phyloP scores from a whole-genome alignment of 495 filamentous ascomycete species.

The Tuber umbilicatum region DNA sequence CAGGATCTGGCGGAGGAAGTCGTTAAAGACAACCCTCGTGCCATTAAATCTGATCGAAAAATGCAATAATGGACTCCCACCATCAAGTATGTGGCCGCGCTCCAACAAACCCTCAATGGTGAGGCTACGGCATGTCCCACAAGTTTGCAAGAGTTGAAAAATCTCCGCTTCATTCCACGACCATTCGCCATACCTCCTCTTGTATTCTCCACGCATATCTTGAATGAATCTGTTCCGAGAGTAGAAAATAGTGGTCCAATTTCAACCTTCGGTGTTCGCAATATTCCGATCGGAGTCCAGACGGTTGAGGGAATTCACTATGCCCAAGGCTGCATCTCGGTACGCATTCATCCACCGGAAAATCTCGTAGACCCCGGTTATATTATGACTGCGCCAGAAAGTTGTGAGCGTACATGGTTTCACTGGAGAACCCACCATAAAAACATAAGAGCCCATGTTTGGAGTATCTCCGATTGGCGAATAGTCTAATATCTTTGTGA shows the following conservation, averaged over 20 bases:
- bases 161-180: conserved; percentile 2
- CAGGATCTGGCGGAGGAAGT: conserved; percentile 27
- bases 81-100: neutral
- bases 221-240: neutral
- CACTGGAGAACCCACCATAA: conserved; percentile 17
- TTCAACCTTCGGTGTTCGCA: conserved; percentile 4
- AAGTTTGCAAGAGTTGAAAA: conserved; percentile 18
- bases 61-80: conserved; percentile 9
- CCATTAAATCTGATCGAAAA: conserved; percentile 1
- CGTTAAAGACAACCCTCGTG: conserved; percentile 9
- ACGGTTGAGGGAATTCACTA: conserved; percentile 9
- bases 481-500: conserved; percentile 17
- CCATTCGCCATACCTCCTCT: neutral
- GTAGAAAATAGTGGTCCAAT: neutral
- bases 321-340: conserved; percentile 3
- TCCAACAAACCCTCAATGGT: conserved; percentile 6
- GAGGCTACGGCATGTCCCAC: conserved; percentile 12
- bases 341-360: conserved; percentile 11
- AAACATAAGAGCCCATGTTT: conserved; percentile 9
- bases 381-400: conserved; percentile 22
- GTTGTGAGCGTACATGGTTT: conserved; percentile 12
- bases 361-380: conserved; percentile 14
- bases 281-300: neutral
- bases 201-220: neutral
- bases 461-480: conserved; percentile 10